Percentiles rank a stretch among this genome's conserved stretches.
Conservation (phyloP, 495 filamentous ascomycete species). For the Xylaria scruposa region DNA sequence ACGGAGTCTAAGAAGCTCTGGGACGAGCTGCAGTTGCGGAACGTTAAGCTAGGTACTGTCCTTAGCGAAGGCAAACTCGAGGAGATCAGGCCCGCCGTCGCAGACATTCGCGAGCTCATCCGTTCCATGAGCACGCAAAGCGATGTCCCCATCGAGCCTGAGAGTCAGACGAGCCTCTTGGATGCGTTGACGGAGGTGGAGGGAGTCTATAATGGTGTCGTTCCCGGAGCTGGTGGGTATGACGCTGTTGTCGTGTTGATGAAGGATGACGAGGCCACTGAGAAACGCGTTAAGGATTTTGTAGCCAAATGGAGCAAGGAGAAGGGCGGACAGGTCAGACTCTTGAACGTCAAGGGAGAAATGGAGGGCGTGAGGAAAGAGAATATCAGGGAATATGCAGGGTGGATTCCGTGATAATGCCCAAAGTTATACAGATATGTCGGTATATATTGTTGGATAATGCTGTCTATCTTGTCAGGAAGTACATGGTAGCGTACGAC, state of each 20-base stretch:
- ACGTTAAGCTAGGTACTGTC: conserved; percentile 71
- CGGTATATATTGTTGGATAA: neutral
- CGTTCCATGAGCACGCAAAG: conserved; percentile 75
- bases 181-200: conserved; percentile 72
- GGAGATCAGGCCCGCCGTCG: conserved; percentile 47
- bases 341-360: conserved; percentile 84
- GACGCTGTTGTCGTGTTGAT: conserved; percentile 88
- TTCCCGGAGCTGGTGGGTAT: conserved; percentile 92
- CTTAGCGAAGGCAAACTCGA: conserved; percentile 55
- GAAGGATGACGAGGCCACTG: conserved; percentile 72
- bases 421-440: neutral
- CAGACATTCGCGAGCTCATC: conserved; percentile 59
- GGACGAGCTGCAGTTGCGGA: conserved; percentile 72
- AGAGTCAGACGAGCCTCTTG: conserved; percentile 80
- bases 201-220: conserved; percentile 89
- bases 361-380: conserved; percentile 83
- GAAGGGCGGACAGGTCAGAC: conserved; percentile 73
- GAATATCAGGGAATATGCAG: conserved; percentile 62
- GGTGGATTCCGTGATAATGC: conserved; percentile 54
- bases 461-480: neutral
- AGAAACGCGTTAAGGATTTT: conserved; percentile 66
- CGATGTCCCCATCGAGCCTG: conserved; percentile 89
- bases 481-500: neutral
- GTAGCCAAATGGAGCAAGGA: conserved; percentile 70
- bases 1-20: conserved; percentile 73